Evolutionary conservation across 352 stramenopile genomes (phyloP), one percentile per base, ranked within the genome.

Genomic region (Globisporangium barbulae): DNA sequence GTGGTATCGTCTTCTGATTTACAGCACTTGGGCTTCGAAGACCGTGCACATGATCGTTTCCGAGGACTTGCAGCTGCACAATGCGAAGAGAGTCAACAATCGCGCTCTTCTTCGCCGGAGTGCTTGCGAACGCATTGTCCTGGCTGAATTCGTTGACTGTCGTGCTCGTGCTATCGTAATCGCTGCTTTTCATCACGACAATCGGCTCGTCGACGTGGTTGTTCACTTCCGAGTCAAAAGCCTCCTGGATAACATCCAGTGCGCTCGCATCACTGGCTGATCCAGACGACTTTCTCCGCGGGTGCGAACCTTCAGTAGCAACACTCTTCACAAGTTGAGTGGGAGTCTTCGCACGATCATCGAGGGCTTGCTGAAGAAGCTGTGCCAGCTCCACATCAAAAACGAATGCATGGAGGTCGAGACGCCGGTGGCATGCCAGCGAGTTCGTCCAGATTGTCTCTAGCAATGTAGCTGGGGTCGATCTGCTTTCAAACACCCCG

Each of bases 41-140:
- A 13, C 25, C 28, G 10, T 45, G 54, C 3, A 9, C 17, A 39
- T 59, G 25, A 10, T 48, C 22, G 8, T 41, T 33, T 10, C 61
- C 49, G 17, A 39, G 52, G 1, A 72, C 28, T 19, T 59, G 22
- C 4, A 52, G 67, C 62, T 61, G 67, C 28, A 59, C 57, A 33
- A 72, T 63, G 19, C 37, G 50, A 15, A 72, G 50, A 21, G 41
- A 63, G 2, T 72, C 61, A 13, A 61, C 45, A 37, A 63, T 50
- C 37, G 44, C n/a, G 13, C 52, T 47, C 15, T 31, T 53, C 22
- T 33, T 63, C 6, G 37, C 44, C 5, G 31, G 5, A n/a, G 42
- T 44, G 5, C 33, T 45, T 6, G 10, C 33, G 30, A 61, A 17
- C 30, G 41, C 17, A 21, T 31, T 30, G 1, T 35, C 55, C 1